Conservation (phyloP, 2,329 filamentous ascomycete genomes). For the Raffaelea arxii region DNA sequence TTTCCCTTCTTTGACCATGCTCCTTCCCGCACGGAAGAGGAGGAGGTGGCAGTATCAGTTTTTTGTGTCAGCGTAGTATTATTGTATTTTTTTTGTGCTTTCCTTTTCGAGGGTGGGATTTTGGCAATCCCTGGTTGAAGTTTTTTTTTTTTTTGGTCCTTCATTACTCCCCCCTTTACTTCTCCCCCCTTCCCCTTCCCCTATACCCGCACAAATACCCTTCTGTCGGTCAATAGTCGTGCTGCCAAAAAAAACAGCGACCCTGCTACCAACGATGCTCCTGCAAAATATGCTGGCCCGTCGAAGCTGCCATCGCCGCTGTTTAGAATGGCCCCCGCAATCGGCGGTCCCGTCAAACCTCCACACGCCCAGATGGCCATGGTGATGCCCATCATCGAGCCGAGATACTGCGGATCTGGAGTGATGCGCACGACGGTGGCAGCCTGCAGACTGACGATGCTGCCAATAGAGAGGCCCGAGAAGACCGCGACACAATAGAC, state of each 20-base stretch:
- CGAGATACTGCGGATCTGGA: constrained; percentile 1
- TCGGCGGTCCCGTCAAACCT: constrained; percentile 2
- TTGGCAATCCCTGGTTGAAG: no score
- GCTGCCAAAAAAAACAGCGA: neutral
- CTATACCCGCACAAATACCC: neutral
- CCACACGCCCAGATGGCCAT: constrained; percentile 6
- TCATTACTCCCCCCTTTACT: no score
- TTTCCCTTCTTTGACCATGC: no score
- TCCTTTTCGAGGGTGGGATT: neutral
- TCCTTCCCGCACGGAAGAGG: no score
- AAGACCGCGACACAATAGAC: constrained; percentile 4
- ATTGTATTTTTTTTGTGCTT: neutral
- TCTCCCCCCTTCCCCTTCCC: no score
- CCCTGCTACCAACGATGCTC: neutral
- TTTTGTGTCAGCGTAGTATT: neutral
- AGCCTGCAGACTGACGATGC: constrained; percentile 4
- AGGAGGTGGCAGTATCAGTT: no score
- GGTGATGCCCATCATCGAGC: constrained; percentile 5
- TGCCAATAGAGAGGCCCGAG: constrained; percentile 4
- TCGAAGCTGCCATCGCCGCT: constrained; percentile 3
- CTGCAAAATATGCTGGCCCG: constrained; percentile 2
- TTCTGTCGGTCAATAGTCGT: neutral
- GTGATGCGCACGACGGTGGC: constrained; percentile 2
- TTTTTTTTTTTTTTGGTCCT: no score
- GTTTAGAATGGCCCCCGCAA: constrained; percentile 2